Percentiles rank a stretch among this genome's conserved stretches.
phyloP scores from a whole-genome alignment of 192 early-diverging fungal genomes.

The Podila minutissima region DNA sequence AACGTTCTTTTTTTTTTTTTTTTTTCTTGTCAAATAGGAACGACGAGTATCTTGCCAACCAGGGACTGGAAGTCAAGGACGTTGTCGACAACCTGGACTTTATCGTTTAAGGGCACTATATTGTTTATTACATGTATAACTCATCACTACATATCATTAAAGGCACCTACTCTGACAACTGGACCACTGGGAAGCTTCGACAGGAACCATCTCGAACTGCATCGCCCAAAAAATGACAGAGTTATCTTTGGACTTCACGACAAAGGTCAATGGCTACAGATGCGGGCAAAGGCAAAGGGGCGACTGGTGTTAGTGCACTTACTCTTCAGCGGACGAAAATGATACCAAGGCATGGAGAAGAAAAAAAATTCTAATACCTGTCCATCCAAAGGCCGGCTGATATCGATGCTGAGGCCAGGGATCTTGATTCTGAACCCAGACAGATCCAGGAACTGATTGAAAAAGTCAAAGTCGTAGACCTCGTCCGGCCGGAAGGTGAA shows the following conservation, averaged over 20 bases:
- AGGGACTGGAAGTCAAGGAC: conserved; percentile 41
- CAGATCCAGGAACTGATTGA: conserved; percentile 25
- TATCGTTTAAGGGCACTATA: conserved; percentile 12
- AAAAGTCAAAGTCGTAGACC: conserved; percentile 26
- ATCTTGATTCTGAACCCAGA: conserved; percentile 15
- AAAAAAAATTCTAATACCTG: conserved; percentile 8
- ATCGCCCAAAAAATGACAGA: conserved; percentile 74
- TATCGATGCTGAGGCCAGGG: conserved; percentile 16
- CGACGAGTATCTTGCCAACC: conserved; percentile 56
- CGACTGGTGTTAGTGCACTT: neutral
- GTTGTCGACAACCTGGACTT: conserved; percentile 45
- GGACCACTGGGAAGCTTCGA: neutral
- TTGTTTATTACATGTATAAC: neutral
- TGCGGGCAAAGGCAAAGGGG: neutral
- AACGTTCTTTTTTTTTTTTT: no score
- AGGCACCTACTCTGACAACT: neutral
- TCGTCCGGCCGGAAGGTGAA: conserved; percentile 14
- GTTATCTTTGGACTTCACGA: conserved; percentile 71
- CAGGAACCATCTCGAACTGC: conserved; percentile 65
- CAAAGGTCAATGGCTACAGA: conserved; percentile 73
- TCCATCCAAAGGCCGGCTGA: conserved; percentile 13
- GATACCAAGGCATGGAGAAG: no score
- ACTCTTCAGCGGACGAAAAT: neutral
- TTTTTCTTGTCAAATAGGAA: conserved; percentile 37
- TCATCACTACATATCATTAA: neutral